Percentiles rank a stretch among this genome's conserved stretches.
Conservation (phyloP, 2,329 filamentous ascomycete species). For the Ophiocordyceps camponoti-saundersi region DNA sequence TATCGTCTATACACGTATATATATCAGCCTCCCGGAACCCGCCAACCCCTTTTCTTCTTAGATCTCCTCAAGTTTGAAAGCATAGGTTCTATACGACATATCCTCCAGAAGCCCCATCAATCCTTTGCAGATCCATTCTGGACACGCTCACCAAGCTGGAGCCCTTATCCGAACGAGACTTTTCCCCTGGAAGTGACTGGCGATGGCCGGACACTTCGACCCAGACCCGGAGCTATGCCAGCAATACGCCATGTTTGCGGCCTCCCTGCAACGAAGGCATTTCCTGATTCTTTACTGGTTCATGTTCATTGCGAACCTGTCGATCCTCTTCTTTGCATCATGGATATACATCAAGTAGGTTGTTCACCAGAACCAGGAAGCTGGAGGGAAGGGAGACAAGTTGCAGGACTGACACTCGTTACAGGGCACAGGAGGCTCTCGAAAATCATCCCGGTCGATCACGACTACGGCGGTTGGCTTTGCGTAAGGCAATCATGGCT, state of each 20-base stretch:
- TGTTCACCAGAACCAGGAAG: not conserved
- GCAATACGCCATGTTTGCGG: conserved; percentile 26
- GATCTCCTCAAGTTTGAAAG: not conserved
- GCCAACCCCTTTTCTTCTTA: not conserved
- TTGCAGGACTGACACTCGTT: not conserved
- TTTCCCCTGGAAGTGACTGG: not conserved
- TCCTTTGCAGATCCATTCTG: not conserved
- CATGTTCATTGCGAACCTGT: conserved; percentile 24
- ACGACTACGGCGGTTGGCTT: conserved; percentile 9
- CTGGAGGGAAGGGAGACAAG: not conserved
- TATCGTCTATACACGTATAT: not conserved
- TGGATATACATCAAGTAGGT: conserved; percentile 22
- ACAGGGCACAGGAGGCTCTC: conserved; percentile 19
- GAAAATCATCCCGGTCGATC: conserved; percentile 12
- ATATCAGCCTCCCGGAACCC: not conserved
- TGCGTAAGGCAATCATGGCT: conserved; percentile 24
- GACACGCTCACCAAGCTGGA: not conserved
- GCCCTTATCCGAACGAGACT: not conserved
- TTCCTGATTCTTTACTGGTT: conserved; percentile 30
- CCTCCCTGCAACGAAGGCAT: conserved; percentile 21
- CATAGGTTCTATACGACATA: not conserved
- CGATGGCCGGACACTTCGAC: conserved; percentile 2
- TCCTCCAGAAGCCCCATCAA: not conserved
- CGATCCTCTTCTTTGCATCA: conserved; percentile 26
- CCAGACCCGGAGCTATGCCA: conserved; percentile 15